Base-by-base conservation (phyloP, 129 eudicot species). In the Centella asiatica region DNA sequence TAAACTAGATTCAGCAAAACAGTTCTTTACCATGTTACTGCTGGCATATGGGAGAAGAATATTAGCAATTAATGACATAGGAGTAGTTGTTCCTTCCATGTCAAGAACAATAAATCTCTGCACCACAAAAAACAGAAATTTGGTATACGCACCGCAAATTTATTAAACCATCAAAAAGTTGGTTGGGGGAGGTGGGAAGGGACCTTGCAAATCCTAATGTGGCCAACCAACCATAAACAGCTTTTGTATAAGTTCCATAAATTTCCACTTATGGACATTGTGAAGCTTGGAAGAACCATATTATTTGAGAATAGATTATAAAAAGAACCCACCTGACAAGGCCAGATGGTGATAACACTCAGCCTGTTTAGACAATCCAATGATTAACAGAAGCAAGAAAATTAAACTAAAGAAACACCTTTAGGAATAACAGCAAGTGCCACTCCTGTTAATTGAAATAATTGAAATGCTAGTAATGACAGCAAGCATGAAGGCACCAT, bases 301-400 rank as follows among this genome's bases (percentile, higher is more conserved):
- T 5, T 13, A 0, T 56, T 56, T 10, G 9, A 12, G 63, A 34
- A 20, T 1, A 17, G 15, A 57, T n/a, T 14, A 11, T 5, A 4
- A 8, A 13, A 69, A 46, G 40, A 61, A 62, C 66, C 65, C 44
- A 57, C 76, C 31, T 37, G 71, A 7, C 27, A 44, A 44, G 58
- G 66, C 60, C 19, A 76, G 73, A 39, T 71, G 66, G 55, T 76
- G 81, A 64, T 76, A 76, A 42, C 69, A 71, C 47, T 76, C 81
- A 58, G 81, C 77, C 81, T 71, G 73, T 23, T 64, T 47, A 31
- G 33, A 37, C 27, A 11, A 56, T 32, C 45, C 13, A 64, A 12
- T 36, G 15, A 19, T 18, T 63, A 46, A 65, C 13, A 15, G 69
- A 6, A 28, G n/a, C 2, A 27, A n/a, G 11, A 54, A 28, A 5